Evolutionary conservation across 148 eudicot species (phyloP).

Genomic region (Nyssa sinensis): DNA sequence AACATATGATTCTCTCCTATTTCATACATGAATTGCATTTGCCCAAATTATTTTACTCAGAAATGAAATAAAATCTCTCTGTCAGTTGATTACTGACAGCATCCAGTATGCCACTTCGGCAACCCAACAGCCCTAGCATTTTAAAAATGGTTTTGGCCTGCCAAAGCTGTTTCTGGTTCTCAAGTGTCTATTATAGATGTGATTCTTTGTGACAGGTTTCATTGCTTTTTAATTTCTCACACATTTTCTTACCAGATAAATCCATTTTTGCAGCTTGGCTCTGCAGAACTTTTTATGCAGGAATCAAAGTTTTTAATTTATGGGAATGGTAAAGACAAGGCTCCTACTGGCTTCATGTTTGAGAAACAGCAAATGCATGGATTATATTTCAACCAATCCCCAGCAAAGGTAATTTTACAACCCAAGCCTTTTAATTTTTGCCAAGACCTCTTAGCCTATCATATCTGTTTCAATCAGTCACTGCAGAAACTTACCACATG

Average conservation of each 20-base stretch:
- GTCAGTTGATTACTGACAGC: background rate
- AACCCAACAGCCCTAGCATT: background rate
- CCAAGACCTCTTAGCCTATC: background rate
- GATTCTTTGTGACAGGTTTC: background rate
- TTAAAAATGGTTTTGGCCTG: background rate
- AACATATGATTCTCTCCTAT: background rate
- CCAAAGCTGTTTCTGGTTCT: background rate
- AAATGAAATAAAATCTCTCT: too few species aligned
- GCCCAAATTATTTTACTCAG: too few species aligned
- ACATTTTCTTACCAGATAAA: background rate
- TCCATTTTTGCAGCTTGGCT: conserved; percentile 79
- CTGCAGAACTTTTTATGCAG: conserved; percentile 77
- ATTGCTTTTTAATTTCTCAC: background rate
- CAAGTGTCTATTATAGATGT: background rate
- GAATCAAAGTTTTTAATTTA: conserved; percentile 78
- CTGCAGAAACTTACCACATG: background rate
- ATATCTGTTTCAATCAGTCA: background rate
- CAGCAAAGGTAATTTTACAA: conserved; percentile 60
- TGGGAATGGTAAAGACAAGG: conserved; percentile 80
- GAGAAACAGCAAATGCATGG: conserved; percentile 84
- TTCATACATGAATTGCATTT: background rate
- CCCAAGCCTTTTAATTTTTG: background rate
- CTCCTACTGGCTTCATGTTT: conserved; percentile 89
- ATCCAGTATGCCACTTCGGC: background rate
- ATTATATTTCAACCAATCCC: conserved; percentile 91